These are phyloP conservation scores for Cyberlindnera sargentensis DNA, from an alignment of 805 yeast genomes.

Conservation along the genomic window DNA sequence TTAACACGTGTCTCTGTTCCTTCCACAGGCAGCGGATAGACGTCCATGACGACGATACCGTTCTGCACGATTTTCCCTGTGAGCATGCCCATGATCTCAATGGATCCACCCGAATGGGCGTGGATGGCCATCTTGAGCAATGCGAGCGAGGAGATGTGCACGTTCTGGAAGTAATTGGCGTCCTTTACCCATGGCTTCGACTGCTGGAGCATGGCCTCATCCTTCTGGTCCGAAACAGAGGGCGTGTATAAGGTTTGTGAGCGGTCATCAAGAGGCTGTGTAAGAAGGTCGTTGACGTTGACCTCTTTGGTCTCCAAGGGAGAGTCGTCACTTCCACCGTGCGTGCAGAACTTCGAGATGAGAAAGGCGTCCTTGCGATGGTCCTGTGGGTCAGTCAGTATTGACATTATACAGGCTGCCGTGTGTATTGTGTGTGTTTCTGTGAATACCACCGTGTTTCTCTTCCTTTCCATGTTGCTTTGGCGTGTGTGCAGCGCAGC, in stretches of 20 bases:
- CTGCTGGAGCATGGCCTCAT: conserved; percentile 13
- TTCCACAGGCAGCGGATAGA: conserved; percentile 83
- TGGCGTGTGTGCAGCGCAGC: too few relatives aligned
- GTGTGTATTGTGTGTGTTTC: too few relatives aligned
- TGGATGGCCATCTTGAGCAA: conserved; percentile 70
- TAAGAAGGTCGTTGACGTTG: conserved; percentile 10
- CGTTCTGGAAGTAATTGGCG: conserved; percentile 53
- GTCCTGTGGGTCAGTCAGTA: not conserved
- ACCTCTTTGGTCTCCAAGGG: conserved; percentile 11
- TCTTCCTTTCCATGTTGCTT: too few relatives aligned
- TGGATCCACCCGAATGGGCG: conserved; percentile 76
- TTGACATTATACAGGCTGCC: not conserved
- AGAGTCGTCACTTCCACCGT: not conserved
- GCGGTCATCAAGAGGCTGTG: conserved; percentile 10
- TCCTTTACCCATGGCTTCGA: conserved; percentile 50
- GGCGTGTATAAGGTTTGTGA: conserved; percentile 13
- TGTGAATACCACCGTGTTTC: too few relatives aligned
- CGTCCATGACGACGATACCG: conserved; percentile 66
- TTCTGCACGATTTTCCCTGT: conserved; percentile 61
- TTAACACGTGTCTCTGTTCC: conserved; percentile 96
- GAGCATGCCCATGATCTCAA: conserved; percentile 94
- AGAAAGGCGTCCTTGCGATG: conserved; percentile 1
- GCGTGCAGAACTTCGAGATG: conserved; percentile 1
- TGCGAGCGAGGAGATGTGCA: conserved; percentile 64
- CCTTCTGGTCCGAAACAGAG: conserved; percentile 3